phyloP scores from a whole-genome alignment of 2,329 filamentous ascomycete species.

The Penicillium hesseltinei region DNA sequence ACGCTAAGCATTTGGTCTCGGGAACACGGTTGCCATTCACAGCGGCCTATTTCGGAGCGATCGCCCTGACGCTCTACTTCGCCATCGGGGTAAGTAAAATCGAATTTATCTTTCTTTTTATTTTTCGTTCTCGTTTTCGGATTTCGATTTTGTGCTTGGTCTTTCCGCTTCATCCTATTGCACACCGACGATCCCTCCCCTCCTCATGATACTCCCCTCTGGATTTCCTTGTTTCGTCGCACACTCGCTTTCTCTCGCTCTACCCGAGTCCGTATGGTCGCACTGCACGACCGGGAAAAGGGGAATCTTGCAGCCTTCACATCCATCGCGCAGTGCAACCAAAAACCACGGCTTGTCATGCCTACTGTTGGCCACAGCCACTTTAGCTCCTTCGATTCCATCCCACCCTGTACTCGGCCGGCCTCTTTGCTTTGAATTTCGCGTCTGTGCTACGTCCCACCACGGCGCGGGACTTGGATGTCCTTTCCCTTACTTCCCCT shows the following conservation, averaged over 20 bases:
- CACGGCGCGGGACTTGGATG: slow-evolving; percentile 7
- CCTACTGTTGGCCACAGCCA: background rate
- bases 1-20: slow-evolving; percentile 80
- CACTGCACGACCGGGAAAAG: slow-evolving; percentile 14
- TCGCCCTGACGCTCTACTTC: slow-evolving; percentile 85
- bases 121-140: slow-evolving; percentile 2
- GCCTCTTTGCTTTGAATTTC: background rate
- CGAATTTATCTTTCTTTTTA: slow-evolving; percentile 9
- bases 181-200: background rate
- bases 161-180: background rate
- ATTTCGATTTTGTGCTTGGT: background rate
- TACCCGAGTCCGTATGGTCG: slow-evolving; percentile 11
- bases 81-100: slow-evolving; percentile 75
- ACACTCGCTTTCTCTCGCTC: slow-evolving; percentile 1
- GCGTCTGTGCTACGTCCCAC: slow-evolving; percentile 5
- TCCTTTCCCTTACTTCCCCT: slow-evolving; percentile 2
- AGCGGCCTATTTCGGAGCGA: slow-evolving; percentile 90
- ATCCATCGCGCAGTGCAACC: slow-evolving; percentile 19
- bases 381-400: background rate
- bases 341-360: slow-evolving; percentile 10
- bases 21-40: slow-evolving; percentile 86
- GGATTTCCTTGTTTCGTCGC: slow-evolving; percentile 8
- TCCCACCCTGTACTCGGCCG: slow-evolving; percentile 14
- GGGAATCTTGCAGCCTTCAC: slow-evolving; percentile 21
- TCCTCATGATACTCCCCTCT: slow-evolving; percentile 10